These are phyloP conservation scores for Podosphaera fusca DNA, from an alignment of 2,329 filamentous ascomycete species.

Conservation along the genomic window DNA sequence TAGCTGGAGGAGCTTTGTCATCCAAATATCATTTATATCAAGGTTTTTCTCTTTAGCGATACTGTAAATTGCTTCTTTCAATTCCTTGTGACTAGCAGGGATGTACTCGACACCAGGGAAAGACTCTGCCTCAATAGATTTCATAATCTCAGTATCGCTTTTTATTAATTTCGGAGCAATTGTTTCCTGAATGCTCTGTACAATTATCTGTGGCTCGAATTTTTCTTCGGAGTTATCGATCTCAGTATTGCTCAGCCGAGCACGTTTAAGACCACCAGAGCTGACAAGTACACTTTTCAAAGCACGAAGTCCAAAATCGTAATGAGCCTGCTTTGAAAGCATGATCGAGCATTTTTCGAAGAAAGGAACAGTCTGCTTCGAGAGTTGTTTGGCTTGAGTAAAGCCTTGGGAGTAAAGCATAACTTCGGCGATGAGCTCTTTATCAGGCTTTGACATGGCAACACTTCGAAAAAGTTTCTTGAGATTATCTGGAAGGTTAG, in stretches of 20 bases:
- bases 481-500: conserved; percentile 92
- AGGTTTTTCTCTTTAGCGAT: conserved; percentile 70
- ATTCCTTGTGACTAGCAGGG: conserved; percentile 58
- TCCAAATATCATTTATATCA: conserved; percentile 83
- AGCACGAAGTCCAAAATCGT: conserved; percentile 94
- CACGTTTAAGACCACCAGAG: conserved; percentile 84
- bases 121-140: conserved; percentile 55
- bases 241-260: conserved; percentile 38
- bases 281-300: conserved; percentile 97
- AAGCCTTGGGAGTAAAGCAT: conserved; percentile 99
- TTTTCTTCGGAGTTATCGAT: conserved; percentile 41
- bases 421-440: conserved; percentile 96
- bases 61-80: conserved; percentile 60
- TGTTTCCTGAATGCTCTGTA: conserved; percentile 94
- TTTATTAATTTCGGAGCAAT: conserved; percentile 95
- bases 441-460: conserved; percentile 98
- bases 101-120: conserved; percentile 91
- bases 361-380: conserved; percentile 92
- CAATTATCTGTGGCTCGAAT: conserved; percentile 89
- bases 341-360: conserved; percentile 70
- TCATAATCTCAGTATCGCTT: conserved; percentile 73
- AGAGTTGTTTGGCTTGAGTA: conserved; percentile 80
- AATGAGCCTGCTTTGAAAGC: conserved; percentile 91
- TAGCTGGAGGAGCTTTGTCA: conserved; percentile 88
- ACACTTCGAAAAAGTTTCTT: conserved; percentile 99